Base-by-base conservation (phyloP, 805 yeast genomes). In the Priceomyces melissophilus region DNA sequence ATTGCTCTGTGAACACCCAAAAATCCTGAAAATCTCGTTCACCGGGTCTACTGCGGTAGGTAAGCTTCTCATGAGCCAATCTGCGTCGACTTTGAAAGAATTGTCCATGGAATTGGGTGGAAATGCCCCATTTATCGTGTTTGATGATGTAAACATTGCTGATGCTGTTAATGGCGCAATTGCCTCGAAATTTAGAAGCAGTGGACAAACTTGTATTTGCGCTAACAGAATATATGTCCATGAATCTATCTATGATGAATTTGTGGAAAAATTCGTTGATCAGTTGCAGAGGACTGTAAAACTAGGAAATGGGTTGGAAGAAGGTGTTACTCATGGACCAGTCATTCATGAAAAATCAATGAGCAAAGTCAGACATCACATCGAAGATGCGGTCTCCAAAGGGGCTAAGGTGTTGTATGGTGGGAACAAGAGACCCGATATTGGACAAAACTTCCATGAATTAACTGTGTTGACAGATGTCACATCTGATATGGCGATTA, bases 291-390 rank as follows among this genome's bases (percentile, higher is more conserved):
- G 60, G 12, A 58, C 64, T 11, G 73, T 78, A 35, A 67, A 57
- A 40, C 64, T 84, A 35, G 95, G 93, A 14, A 71, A 81, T 46
- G 90, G 89, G 5, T 61, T 83, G 25, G 74, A 68, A 2, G 58
- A 62, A 12, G 75, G 60, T n/a, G 69, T 76, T 14, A 83, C 90
- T 0, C 89, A 84, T 55, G 93, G 95, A 13, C 91, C 93, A 3
- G 61, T 86, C 42, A 84, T 84, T 49, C 83, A 82, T 54, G 74
- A 67, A 8, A 68, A 76, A 46, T 82, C 88, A 5, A 66, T 84
- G 45, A 67, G 62, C 0, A 85, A 83, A 59, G 87, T 86, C 20
- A 58, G 69, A 44, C 55, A 61, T 6, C 88, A 84, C 48, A 76
- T 86, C 29, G 64, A 74, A 35, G 89, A 86, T 56, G 93, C 93